Base-by-base conservation (phyloP, 2,329 filamentous ascomycete species). In the Penicillium sp. region DNA sequence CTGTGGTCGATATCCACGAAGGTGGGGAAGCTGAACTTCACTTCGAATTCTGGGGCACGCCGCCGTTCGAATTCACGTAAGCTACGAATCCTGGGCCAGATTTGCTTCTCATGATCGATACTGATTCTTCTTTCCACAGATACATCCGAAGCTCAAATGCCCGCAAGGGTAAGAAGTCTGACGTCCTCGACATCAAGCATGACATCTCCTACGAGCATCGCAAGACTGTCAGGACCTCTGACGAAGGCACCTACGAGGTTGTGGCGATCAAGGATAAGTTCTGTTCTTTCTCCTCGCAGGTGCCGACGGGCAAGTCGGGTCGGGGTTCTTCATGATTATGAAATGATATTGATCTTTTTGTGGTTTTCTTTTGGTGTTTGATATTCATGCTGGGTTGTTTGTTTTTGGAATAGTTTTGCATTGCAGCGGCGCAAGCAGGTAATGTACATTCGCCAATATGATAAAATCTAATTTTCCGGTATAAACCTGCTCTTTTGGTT, bases 221-320 rank as follows among this genome's bases (percentile, higher is more conserved):
- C 67, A 92, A 96, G 81, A 85, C 85, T 25, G 84, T 97, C 65
- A 87, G 87, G 66, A 92, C 92, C 25, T 92, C 88, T 64, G 90
- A 96, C 70, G 94, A 97, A 80, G 94, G 94, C 48, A 96, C 92
- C 63, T 99, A 99, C 70, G 94, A 99, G 77, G 93, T 99, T 18
- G 90, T 97, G 27, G 88, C 90, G 11, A 96, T 99, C 75, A 95
- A 95, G 80, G 94, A 99, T 75, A 86, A 86, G 68, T 95, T 85
- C 77, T 99, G 94, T 72, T 87, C 90, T 25, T 96, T 96, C 74
- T 90, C 90, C 44, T 93, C 87, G 57, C 83, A 87, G 68, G 82
- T 85, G 61, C 75, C 81, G 37, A 75, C 81, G 53, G 79, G 79
- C 49, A 82, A 78, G 60, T 66, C 67, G 33, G 72, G 75, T 56